Evolutionary conservation across 139 green algal genomes (phyloP), one percentile per base, ranked within the genome.

Genomic region (Coccomyxa sp.): DNA sequence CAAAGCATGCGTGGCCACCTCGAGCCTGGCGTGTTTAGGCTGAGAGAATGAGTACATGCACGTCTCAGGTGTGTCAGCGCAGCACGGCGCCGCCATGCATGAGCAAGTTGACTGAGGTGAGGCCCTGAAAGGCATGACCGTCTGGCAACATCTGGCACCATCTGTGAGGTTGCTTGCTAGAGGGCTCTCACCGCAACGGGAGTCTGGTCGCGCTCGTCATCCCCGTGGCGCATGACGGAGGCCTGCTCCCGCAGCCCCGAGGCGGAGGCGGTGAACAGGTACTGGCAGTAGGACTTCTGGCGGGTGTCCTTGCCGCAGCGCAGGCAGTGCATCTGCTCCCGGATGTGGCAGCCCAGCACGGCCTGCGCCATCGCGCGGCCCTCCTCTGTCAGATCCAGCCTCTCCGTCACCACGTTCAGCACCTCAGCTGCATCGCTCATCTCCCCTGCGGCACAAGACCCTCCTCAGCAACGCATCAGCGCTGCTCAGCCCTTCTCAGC

Each of bases 291-390:
- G 29, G n/a, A 8, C 27, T 35, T 55, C 27, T 70, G 8, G 58
- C 78, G 78, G 7, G 69, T 79, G 31, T 79, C 55, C 72, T 40
- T 36, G n/a, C 18, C 39, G 55, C 76, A 81, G 1, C 33, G 0
- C 24, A n/a, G 18, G 78, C 86, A 93, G 40, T 79, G 16, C 50
- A 93, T 85, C 37, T 81, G 54, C 82, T 92, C 83, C 27, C 73
- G 39, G 35, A 82, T 50, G 58, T 76, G 24, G 39, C 89, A 41
- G 1, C 86, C 88, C 73, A 92, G 91, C 0, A 76, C 55, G 40
- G 69, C 24, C 64, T 91, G 80, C 55, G 91, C 82, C 10, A 89
- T 44, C 24, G 40, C 14, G 44, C 10, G 12, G 22, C 70, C 41
- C 0, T 24, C 72, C 33, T 55, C 29, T 34, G 75, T 55, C 36